A percentile compares a stretch with the other conserved stretches of the same genome.
phyloP scores from a whole-genome alignment of 345 rosid genomes.

The Crucihimalaya himalaica region DNA sequence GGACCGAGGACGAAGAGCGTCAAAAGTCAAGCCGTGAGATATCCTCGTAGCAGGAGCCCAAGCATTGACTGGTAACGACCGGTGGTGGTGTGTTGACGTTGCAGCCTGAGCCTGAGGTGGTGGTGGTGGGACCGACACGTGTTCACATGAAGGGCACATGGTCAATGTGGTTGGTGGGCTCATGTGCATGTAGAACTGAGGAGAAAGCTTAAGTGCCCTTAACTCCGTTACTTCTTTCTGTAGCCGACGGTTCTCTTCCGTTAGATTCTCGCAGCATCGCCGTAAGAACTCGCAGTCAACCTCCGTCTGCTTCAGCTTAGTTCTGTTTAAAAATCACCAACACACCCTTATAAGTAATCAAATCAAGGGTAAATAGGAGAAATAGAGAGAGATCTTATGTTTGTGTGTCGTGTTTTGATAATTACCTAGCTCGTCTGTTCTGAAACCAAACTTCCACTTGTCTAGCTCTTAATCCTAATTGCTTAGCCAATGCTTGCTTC shows the following conservation, averaged over 20 bases:
- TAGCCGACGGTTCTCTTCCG: constrained; percentile 94
- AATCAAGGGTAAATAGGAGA: neutral
- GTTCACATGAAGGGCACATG: constrained; percentile 99
- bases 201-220: constrained; percentile 92
- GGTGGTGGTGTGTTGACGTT: constrained; percentile 26
- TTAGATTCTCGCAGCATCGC: constrained; percentile 95
- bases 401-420: neutral
- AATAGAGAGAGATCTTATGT: neutral
- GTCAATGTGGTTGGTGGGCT: constrained; percentile 97
- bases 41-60: constrained; percentile 51
- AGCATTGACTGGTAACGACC: constrained; percentile 54
- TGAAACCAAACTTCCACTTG: constrained; percentile 99
- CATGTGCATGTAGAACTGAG: constrained; percentile 99
- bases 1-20: constrained; percentile 57
- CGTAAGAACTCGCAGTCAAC: constrained; percentile 94
- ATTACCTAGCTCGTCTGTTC: constrained; percentile 93
- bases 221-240: constrained; percentile 94
- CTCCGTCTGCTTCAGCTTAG: constrained; percentile 98
- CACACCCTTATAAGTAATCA: constrained; percentile 4
- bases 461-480: constrained; percentile 78
- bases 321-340: constrained; percentile 54
- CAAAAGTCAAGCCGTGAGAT: constrained; percentile 48
- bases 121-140: constrained; percentile 69
- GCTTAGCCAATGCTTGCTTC: constrained; percentile 82
- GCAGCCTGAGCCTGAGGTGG: constrained; percentile 43